phyloP scores from a whole-genome alignment of 2,329 filamentous ascomycete species.

The Fusarium armeniacum region DNA sequence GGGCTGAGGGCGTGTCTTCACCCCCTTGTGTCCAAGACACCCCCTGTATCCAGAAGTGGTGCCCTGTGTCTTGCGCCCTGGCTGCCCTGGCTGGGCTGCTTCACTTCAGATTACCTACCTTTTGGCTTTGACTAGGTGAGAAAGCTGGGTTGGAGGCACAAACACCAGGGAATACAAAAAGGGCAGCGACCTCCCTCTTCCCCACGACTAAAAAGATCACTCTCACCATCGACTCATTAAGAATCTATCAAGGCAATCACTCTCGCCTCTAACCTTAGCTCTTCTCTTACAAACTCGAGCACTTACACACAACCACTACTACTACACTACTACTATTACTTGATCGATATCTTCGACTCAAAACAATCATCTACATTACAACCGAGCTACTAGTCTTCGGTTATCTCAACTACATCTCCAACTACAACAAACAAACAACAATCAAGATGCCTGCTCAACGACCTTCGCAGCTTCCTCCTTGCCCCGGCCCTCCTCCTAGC shows the following conservation, averaged over 20 bases:
- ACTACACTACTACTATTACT: slow-evolving; percentile 26
- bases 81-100: slow-evolving; percentile 48
- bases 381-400: slow-evolving; percentile 46
- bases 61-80: slow-evolving; percentile 50
- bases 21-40: slow-evolving; percentile 21
- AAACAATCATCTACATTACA: slow-evolving; percentile 30
- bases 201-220: slow-evolving; percentile 34
- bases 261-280: slow-evolving; percentile 32
- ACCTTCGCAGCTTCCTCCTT: slow-evolving; percentile 75
- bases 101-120: slow-evolving; percentile 52
- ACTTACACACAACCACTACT: slow-evolving; percentile 28
- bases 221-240: slow-evolving; percentile 48
- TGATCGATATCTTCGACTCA: slow-evolving; percentile 31
- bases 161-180: slow-evolving; percentile 54
- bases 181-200: slow-evolving; percentile 51
- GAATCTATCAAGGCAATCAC: slow-evolving; percentile 36
- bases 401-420: slow-evolving; percentile 38
- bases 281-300: slow-evolving; percentile 28
- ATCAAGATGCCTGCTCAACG: slow-evolving; percentile 69
- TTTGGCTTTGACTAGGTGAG: slow-evolving; percentile 46
- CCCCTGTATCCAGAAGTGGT: slow-evolving; percentile 43
- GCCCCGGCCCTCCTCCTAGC: slow-evolving; percentile 75
- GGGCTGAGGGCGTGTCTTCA: slow-evolving; percentile 31
- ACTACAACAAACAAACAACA: slow-evolving; percentile 31
- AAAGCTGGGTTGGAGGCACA: slow-evolving; percentile 47